Evolutionary conservation across 176 grass and related monocot species (phyloP).

Genomic region (Dactylis glomerata): DNA sequence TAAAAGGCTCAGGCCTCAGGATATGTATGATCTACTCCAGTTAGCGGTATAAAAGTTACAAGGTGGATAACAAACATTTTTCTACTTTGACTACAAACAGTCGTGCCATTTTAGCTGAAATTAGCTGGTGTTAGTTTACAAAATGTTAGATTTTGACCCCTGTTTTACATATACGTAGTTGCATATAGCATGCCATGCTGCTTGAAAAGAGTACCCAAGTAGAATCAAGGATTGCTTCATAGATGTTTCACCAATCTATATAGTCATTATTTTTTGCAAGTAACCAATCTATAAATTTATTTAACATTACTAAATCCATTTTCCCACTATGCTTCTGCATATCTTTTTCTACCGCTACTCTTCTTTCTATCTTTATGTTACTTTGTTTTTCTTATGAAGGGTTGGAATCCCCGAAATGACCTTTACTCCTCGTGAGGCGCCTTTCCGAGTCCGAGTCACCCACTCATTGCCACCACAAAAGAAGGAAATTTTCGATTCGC

Average conservation of each 20-base stretch:
- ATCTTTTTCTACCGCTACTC: not conserved
- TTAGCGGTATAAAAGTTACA: not conserved
- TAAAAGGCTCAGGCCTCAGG: too few species aligned
- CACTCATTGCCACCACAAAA: not conserved
- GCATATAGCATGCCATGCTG: not conserved
- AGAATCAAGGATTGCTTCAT: not conserved
- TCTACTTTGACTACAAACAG: not conserved
- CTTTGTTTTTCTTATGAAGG: not conserved
- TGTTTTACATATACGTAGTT: not conserved
- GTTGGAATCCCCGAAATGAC: not conserved
- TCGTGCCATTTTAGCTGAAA: not conserved
- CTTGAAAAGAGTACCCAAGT: not conserved
- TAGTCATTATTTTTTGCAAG: not conserved
- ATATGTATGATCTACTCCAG: not conserved
- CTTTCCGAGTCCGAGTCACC: not conserved
- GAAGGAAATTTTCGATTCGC: not conserved
- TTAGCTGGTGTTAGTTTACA: not conserved
- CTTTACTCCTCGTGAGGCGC: not conserved
- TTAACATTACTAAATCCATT: not conserved
- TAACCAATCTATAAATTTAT: not conserved
- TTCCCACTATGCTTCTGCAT: not conserved
- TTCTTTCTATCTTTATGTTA: not conserved
- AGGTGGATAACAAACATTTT: not conserved
- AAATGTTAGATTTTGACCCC: not conserved
- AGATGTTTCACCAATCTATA: not conserved